Base-by-base conservation (phyloP, 2,329 filamentous ascomycete genomes). In the Aschersonia sp. region DNA sequence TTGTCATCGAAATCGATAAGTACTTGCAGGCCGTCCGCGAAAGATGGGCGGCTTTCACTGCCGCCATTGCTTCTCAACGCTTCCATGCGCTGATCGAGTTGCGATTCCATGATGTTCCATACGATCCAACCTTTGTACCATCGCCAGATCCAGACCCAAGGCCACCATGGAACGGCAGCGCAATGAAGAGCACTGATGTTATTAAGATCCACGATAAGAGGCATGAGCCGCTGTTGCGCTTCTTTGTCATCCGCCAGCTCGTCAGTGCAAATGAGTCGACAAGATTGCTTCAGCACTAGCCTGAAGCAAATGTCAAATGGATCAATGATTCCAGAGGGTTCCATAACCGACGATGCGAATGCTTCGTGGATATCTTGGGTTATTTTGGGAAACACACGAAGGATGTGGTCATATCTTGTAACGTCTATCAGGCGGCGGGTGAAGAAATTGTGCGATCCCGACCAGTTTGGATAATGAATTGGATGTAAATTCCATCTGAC, bases 371-470 rank as follows among this genome's bases (percentile, higher is more conserved):
- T 12, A 31, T 49, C 49, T 6, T 32, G 30, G 4, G 41, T 43
- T 4, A 42, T 10, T 9, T 12, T 5, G 31, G 12, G 31, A 5
- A 50, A 45, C 32, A 49, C 44, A 42, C 30, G 43, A 10, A 30
- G 10, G 42, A 52, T 31, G 5, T 48, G 44, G 31, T 47, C 46
- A 6, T 49, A 40, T 30, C 45, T 48, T 45, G 41, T 40, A 2
- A 49, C 29, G 5, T 48, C 47, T 9, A 51, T 31, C 10, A 52
- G 10, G 3, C 45, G 45, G 9, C 51, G 49, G 9, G 38, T 43
- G 43, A 51, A 51, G 30, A 48, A 47, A 12, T 29, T 52, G 10
- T 47, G 40, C 32, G 45, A 35, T 7, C 45, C 38, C n/a, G n/a
- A 30, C 12, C 30, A 45, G 38, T 45, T 41, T 31, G 43, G 4